These are phyloP conservation scores for Aspergillus latus DNA, from an alignment of 2,329 filamentous ascomycete species.

Conservation along the genomic window DNA sequence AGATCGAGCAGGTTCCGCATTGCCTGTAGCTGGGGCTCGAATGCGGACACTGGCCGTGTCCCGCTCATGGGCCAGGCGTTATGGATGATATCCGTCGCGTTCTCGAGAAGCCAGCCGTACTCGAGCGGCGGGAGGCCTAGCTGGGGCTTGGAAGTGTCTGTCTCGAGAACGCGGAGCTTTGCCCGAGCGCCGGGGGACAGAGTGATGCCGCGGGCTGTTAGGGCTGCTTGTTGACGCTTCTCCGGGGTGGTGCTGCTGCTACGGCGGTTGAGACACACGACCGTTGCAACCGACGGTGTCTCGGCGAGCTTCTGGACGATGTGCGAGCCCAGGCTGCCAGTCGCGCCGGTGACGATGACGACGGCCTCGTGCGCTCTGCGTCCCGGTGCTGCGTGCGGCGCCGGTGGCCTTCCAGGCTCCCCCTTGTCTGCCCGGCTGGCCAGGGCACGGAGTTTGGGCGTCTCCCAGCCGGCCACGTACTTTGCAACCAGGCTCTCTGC, in stretches of 20 bases:
- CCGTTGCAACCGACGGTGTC: slow-evolving; percentile 22
- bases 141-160: slow-evolving; percentile 50
- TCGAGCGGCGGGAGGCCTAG: slow-evolving; percentile 48
- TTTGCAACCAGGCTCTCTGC: neutral
- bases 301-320: slow-evolving; percentile 38
- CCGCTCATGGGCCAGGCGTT: slow-evolving; percentile 32
- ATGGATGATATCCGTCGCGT: slow-evolving; percentile 48
- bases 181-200: slow-evolving; percentile 17
- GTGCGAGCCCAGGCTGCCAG: slow-evolving; percentile 42
- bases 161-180: slow-evolving; percentile 50
- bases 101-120: slow-evolving; percentile 40
- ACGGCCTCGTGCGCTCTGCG: neutral
- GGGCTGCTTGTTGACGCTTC: slow-evolving; percentile 36
- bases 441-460: no score
- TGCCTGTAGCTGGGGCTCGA: slow-evolving; percentile 38
- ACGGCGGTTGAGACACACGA: slow-evolving; percentile 51
- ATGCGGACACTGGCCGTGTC: slow-evolving; percentile 19
- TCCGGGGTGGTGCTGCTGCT: slow-evolving; percentile 26
- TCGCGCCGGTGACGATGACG: slow-evolving; percentile 45
- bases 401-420: no score
- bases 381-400: no score
- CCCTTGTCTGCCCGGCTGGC: no score
- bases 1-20: slow-evolving; percentile 50
- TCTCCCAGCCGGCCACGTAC: neutral
- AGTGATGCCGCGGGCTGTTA: slow-evolving; percentile 27